Evolutionary conservation across 176 grass and related monocot species (phyloP).

Genomic region (Oryza nivara): DNA sequence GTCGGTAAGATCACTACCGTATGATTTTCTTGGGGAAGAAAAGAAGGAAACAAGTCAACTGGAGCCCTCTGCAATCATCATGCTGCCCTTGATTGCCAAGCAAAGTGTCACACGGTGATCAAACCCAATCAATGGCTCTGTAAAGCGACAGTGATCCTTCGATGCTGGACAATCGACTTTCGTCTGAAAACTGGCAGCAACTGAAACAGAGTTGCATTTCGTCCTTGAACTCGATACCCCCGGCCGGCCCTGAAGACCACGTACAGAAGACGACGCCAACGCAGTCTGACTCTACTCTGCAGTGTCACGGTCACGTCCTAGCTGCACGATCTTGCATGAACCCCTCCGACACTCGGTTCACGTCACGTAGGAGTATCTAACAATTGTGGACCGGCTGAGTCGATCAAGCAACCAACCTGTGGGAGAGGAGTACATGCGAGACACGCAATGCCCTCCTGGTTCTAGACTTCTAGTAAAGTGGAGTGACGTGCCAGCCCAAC

Average conservation of each 20-base stretch:
- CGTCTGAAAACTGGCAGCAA: conserved; percentile 10
- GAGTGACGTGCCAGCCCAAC: conserved; percentile 24
- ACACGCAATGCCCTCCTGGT: conserved; percentile 1
- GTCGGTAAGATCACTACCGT: neutral
- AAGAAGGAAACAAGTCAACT: conserved; percentile 16
- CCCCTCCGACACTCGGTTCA: neutral
- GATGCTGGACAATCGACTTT: neutral
- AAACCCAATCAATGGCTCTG: neutral
- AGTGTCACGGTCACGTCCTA: conserved; percentile 4
- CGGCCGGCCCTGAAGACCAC: neutral
- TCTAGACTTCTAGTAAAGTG: neutral
- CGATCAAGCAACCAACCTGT: neutral
- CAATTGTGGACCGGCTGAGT: neutral
- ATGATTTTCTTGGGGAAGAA: neutral
- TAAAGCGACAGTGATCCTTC: conserved; percentile 18
- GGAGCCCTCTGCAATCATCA: conserved; percentile 5
- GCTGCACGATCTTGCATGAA: neutral
- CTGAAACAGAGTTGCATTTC: conserved; percentile 37
- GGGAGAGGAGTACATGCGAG: neutral
- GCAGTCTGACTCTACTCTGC: neutral
- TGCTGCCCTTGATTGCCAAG: conserved; percentile 36
- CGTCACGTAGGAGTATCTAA: conserved; percentile 21
- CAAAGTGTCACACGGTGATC: conserved; percentile 22
- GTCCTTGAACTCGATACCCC: conserved; percentile 25
- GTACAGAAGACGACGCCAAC: neutral